Evolutionary conservation across 768 basidiomycete species (phyloP).

Genomic region (Auricularia sp.): DNA sequence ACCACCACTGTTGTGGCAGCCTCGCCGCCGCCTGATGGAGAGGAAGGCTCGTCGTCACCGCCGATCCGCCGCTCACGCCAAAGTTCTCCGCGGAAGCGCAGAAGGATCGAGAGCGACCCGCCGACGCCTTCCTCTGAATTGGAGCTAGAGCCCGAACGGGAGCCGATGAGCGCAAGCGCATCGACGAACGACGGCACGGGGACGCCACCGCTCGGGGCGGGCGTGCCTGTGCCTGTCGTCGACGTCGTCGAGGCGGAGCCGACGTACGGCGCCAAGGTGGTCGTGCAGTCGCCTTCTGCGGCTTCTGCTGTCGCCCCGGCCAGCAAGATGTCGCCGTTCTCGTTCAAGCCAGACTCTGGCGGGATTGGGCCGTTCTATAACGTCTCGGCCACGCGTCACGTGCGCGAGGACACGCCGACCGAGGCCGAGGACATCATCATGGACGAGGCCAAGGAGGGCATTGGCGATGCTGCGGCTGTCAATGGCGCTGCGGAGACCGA

Average conservation of each 20-base stretch:
- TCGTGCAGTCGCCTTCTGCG: not conserved
- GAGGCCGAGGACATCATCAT: constrained; percentile 2
- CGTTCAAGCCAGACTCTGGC: not conserved
- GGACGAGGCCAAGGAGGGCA: constrained; percentile 1
- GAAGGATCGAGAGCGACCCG: not conserved
- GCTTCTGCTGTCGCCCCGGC: not conserved
- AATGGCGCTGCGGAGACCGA: constrained; percentile 9
- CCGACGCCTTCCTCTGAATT: not conserved
- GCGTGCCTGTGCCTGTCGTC: not conserved
- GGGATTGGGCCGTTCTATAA: not conserved
- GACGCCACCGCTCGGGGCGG: not conserved
- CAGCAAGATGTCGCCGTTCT: not conserved
- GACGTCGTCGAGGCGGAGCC: not conserved
- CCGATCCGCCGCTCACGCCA: not conserved
- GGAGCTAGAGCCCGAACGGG: not conserved
- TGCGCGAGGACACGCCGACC: not conserved
- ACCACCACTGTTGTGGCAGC: too few relatives aligned
- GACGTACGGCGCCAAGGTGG: not conserved
- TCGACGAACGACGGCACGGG: not conserved
- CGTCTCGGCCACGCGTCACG: constrained; percentile 1
- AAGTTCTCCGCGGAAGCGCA: not conserved
- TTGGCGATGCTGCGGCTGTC: constrained; percentile 1
- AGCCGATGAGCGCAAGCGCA: not conserved
- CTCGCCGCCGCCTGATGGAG: not conserved
- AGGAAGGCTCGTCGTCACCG: not conserved